Conservation (phyloP, 1,284 basidiomycete genomes). For the Malassezia sp. region DNA sequence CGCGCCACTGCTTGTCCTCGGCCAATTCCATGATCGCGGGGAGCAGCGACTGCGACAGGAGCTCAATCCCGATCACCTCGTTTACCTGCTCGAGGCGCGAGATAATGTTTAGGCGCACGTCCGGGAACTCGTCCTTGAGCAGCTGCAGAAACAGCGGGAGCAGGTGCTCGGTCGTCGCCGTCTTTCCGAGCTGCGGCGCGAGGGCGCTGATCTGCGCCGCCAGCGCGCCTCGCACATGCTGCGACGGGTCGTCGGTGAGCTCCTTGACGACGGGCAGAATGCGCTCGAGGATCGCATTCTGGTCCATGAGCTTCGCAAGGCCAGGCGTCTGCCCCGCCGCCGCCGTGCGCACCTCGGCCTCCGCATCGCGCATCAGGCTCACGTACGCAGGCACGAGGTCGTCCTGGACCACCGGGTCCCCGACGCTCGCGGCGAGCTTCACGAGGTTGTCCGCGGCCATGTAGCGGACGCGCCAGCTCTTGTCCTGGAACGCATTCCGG, state of each 20-base stretch:
- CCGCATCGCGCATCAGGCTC: slow-evolving; percentile 89
- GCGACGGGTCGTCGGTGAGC: slow-evolving; percentile 80
- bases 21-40: slow-evolving; percentile 96
- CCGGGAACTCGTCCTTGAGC: slow-evolving; percentile 96
- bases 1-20: slow-evolving; percentile 99
- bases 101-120: slow-evolving; percentile 95
- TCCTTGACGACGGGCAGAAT: slow-evolving; percentile 95
- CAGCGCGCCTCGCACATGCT: slow-evolving; percentile 92
- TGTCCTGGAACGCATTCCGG: slow-evolving; percentile 72
- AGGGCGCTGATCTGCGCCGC: slow-evolving; percentile 96
- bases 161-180: slow-evolving; percentile 91
- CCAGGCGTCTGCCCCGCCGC: slow-evolving; percentile 93
- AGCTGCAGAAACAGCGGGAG: slow-evolving; percentile 90
- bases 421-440: slow-evolving; percentile 71
- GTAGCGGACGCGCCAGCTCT: slow-evolving; percentile 97
- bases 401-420: slow-evolving; percentile 78
- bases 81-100: slow-evolving; percentile 97
- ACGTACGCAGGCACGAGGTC: slow-evolving; percentile 90
- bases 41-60: slow-evolving; percentile 85
- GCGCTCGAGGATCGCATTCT: slow-evolving; percentile 81
- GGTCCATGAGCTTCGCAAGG: slow-evolving; percentile 86
- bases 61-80: slow-evolving; percentile 88
- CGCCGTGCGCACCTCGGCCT: slow-evolving; percentile 95
- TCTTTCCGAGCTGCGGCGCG: slow-evolving; percentile 84
- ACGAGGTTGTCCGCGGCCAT: slow-evolving; percentile 99